These are phyloP conservation scores for Coemansia sp. DNA, from an alignment of 192 early-diverging fungal genomes.

Conservation along the genomic window DNA sequence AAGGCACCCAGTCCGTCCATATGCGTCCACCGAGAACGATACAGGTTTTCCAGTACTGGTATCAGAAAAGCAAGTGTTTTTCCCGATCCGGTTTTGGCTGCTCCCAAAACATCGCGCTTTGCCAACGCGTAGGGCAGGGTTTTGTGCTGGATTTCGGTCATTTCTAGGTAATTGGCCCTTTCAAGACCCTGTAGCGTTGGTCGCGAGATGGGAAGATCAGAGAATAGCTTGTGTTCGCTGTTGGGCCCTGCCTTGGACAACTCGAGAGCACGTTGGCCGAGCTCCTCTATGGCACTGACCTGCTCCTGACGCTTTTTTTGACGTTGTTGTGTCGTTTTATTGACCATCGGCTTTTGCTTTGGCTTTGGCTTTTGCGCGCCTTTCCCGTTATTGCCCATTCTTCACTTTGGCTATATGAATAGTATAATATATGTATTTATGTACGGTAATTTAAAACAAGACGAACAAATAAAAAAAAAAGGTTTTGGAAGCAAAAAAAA, in stretches of 20 bases:
- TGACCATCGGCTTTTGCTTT: not conserved
- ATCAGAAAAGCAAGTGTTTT: slow-evolving; percentile 82
- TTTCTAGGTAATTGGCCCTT: slow-evolving; percentile 82
- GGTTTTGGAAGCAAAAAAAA: too few species aligned
- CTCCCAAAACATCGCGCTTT: slow-evolving; percentile 76
- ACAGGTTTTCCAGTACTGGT: slow-evolving; percentile 82
- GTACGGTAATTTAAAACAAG: too few species aligned
- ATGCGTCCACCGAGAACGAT: slow-evolving; percentile 80
- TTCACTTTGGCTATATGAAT: not conserved
- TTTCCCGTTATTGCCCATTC: not conserved
- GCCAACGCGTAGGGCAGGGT: slow-evolving; percentile 70
- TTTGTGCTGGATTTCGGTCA: slow-evolving; percentile 93
- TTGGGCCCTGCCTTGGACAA: slow-evolving; percentile 24
- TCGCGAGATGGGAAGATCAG: slow-evolving; percentile 44
- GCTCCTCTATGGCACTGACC: slow-evolving; percentile 27
- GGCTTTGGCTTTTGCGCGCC: slow-evolving; percentile 17
- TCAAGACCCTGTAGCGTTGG: slow-evolving; percentile 69
- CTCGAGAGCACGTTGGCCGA: slow-evolving; percentile 43
- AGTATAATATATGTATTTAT: not conserved
- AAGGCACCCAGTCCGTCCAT: slow-evolving; percentile 80
- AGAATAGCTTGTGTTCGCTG: slow-evolving; percentile 23
- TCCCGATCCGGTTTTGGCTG: slow-evolving; percentile 85
- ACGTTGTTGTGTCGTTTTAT: slow-evolving; percentile 36
- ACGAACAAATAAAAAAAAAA: too few species aligned
- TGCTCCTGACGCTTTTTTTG: slow-evolving; percentile 38